Evolutionary conservation across 75 land plant genomes (phyloP), one percentile per base, ranked within the genome.

Genomic region (Azolla pinnata): DNA sequence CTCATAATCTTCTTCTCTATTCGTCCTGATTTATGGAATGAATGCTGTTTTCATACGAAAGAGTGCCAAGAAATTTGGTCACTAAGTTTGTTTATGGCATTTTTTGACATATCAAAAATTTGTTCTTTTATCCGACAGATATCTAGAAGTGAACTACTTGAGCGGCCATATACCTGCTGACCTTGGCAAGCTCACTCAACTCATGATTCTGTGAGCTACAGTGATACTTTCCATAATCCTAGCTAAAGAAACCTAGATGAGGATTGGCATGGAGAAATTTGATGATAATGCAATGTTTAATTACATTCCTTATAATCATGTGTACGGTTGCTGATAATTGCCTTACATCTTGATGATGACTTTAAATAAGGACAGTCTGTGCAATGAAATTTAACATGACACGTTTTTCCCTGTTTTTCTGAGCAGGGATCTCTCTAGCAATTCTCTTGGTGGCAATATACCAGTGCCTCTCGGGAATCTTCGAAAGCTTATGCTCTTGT

Each of bases 381-480:
- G 20, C 53, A 44, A n/a, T n/a, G n/a, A n/a, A n/a, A 14, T 58
- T 49, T 49, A 45, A 4, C 28, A 20, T 1, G 26, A 24, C 14
- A 25, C 0, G 57, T 12, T 10, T 18, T 27, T 40, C 48, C n/a
- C 61, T 29, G 26, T 47, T 35, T 57, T 51, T 40, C 26, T 23
- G 9, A n/a, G 28, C 70, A 88, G 95, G 62, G 89, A 88, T 66
- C 33, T 88, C 27, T 80, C 89, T 0, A 80, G 85, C 76, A 88
- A 88, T 50, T 66, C 80, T 33, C 73, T 88, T n/a, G 70, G 79
- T 69, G 96, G 86, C 50, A 47, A 51, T 29, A 83, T 89, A 49
- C 96, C 96, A 27, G 27, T 66, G 49, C 72, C 90, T 16, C 74
- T 89, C 60, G 78, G 66, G 34, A 79, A 77, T 26, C 76, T 89